Base-by-base conservation (phyloP, 495 filamentous ascomycete species). In the Annulohypoxylon nitens region DNA sequence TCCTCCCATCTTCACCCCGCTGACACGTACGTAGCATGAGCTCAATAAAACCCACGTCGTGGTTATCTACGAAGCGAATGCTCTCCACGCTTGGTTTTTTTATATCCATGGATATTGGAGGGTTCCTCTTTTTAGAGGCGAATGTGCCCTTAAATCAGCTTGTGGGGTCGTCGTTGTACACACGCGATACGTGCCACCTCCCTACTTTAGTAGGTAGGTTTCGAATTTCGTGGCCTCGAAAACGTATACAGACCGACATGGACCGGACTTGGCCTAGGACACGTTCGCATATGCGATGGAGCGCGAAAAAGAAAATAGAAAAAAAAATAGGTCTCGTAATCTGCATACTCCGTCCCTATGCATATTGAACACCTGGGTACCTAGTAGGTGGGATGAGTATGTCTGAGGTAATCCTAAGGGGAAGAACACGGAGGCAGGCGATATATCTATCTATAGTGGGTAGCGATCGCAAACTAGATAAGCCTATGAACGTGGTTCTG, bases 381-480 rank as follows among this genome's bases (percentile, higher is more conserved):
- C 30, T 30, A 30, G 30, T 30, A 59, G 34, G 30, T 37, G 33
- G 57, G 51, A 61, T 51, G 30, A 60, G 25, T 14, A 26, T 2
- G 53, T 59, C 64, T 60, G 59, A 67, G 58, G 63, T 64, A 64
- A 73, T 69, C 64, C 48, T 18, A 69, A 57, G 25, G 48, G 61
- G 54, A 65, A 61, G 59, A 26, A 69, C 61, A 61, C 45, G 9
- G 23, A 59, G 18, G 55, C 20, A 53, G 6, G 50, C 48, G 37
- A 58, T 34, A 63, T 34, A 43, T 39, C 6, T 53, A 47, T 33
- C 34, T 51, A 41, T 58, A 43, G 67, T 51, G 65, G 59, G 65
- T 64, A 55, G 47, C 25, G 64, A 73, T 73, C 70, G 70, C 65
- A 65, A 73, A 73, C 36, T 73, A 64, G 50, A 63, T 73, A 67